These are phyloP conservation scores for Ampelocalamus luodianensis DNA, from an alignment of 176 grass and related monocot species.

Conservation along the genomic window DNA sequence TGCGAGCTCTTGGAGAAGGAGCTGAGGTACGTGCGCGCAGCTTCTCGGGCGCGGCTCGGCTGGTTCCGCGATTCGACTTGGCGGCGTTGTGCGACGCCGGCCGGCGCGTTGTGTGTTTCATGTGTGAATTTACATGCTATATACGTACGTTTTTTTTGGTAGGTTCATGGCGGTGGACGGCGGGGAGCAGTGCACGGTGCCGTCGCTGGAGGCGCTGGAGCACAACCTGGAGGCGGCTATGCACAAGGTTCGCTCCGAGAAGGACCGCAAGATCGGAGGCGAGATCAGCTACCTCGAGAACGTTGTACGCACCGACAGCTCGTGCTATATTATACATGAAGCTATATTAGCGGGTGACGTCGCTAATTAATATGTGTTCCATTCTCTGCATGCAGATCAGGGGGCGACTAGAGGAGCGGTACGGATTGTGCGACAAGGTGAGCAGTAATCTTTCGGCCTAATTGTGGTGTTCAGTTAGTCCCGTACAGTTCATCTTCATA, in stretches of 20 bases:
- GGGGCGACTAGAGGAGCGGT: conserved; percentile 70
- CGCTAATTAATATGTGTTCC: background rate
- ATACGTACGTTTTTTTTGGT: background rate
- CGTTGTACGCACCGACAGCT: conserved; percentile 34
- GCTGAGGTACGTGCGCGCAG: conserved; percentile 50
- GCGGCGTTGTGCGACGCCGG: background rate
- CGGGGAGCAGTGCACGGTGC: conserved; percentile 68
- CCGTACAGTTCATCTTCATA: background rate
- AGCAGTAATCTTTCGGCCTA: background rate
- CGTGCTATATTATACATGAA: background rate
- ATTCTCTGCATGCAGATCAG: conserved; percentile 60
- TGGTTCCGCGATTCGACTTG: background rate
- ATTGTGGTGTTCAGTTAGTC: background rate
- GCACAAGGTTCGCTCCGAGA: conserved; percentile 74
- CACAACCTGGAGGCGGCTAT: conserved; percentile 76
- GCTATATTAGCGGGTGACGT: background rate
- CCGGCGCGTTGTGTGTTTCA: background rate
- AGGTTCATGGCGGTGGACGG: conserved; percentile 84
- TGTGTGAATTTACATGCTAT: background rate
- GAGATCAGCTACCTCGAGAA: conserved; percentile 77
- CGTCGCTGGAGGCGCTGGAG: conserved; percentile 73
- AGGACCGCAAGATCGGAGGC: conserved; percentile 77
- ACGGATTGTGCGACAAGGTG: conserved; percentile 75
- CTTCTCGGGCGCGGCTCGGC: background rate
- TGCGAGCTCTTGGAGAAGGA: conserved; percentile 84